Evolutionary conservation across 1,139 yeast genomes (phyloP).

Genomic region (Pichia inconspicua): DNA sequence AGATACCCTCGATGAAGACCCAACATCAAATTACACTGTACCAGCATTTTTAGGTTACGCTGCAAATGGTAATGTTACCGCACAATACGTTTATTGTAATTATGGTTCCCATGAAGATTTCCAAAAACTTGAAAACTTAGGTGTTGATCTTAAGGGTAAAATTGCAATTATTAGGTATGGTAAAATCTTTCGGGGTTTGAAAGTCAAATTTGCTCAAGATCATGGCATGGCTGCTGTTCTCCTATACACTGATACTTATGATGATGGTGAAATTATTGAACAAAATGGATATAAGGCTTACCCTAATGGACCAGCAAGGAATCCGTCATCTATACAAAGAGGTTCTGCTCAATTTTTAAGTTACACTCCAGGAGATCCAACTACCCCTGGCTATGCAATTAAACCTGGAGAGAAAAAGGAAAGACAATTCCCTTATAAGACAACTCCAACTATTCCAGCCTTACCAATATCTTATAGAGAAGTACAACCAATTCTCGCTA

Average conservation of each 20-base stretch:
- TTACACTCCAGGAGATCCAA: conserved; percentile 79
- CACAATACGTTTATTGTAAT: conserved; percentile 50
- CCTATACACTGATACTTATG: conserved; percentile 60
- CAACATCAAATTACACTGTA: conserved; percentile 45
- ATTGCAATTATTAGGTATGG: conserved; percentile 59
- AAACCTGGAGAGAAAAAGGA: conserved; percentile 53
- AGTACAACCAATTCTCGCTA: conserved; percentile 46
- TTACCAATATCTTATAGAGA: conserved; percentile 54
- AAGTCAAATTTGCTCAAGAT: conserved; percentile 61
- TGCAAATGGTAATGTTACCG: conserved; percentile 61
- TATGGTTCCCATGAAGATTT: conserved; percentile 55
- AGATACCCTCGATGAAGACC: conserved; percentile 65
- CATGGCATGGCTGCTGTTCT: conserved; percentile 54
- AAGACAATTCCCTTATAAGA: conserved; percentile 38
- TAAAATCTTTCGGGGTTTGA: conserved; percentile 53
- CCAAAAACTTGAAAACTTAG: conserved; percentile 34
- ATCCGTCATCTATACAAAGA: conserved; percentile 67
- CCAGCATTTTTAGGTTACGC: conserved; percentile 66
- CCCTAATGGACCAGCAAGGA: conserved; percentile 63
- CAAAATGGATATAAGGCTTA: conserved; percentile 49
- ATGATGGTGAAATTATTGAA: conserved; percentile 44
- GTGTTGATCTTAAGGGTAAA: conserved; percentile 43
- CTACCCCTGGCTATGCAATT: conserved; percentile 78
- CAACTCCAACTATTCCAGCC: conserved; percentile 56
- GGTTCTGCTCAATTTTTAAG: conserved; percentile 80